phyloP scores from a whole-genome alignment of 1,139 yeast genomes.

The Blastobotrys proliferans region DNA sequence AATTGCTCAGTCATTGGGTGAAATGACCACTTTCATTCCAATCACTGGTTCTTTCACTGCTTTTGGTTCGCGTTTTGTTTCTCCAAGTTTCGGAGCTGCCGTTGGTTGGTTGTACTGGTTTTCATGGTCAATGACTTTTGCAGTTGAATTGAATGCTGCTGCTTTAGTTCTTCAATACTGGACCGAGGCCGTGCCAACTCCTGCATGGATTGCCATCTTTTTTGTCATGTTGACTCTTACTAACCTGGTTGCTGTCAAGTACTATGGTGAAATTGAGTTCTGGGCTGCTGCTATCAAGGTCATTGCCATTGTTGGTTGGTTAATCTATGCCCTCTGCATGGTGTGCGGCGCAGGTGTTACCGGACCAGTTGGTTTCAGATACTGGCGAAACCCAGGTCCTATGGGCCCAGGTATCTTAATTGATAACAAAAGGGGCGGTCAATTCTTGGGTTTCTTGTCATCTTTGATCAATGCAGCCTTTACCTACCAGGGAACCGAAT shows the following conservation, averaged over 20 bases:
- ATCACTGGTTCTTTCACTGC: constrained; percentile 31
- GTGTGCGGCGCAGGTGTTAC: constrained; percentile 68
- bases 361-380: constrained; percentile 72
- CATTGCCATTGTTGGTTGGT: constrained; percentile 65
- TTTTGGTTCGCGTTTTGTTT: constrained; percentile 44
- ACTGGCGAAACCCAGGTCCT: constrained; percentile 65
- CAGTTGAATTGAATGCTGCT: constrained; percentile 74
- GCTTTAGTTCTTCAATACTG: constrained; percentile 74
- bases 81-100: constrained; percentile 60
- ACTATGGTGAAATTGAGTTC: constrained; percentile 65
- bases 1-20: constrained; percentile 57
- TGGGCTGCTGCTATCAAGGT: constrained; percentile 67
- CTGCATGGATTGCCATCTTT: constrained; percentile 74
- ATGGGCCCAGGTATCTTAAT: constrained; percentile 50
- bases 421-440: constrained; percentile 45
- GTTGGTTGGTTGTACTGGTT: constrained; percentile 86
- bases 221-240: constrained; percentile 49
- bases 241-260: constrained; percentile 59
- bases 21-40: constrained; percentile 59
- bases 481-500: constrained; percentile 75
- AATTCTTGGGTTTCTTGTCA: constrained; percentile 59
- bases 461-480: constrained; percentile 67
- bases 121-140: constrained; percentile 80
- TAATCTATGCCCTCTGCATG: constrained; percentile 61
- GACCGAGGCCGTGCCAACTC: constrained; percentile 68